phyloP scores from a whole-genome alignment of 2,329 filamentous ascomycete genomes.

The Aspergillus sclerotialis region DNA sequence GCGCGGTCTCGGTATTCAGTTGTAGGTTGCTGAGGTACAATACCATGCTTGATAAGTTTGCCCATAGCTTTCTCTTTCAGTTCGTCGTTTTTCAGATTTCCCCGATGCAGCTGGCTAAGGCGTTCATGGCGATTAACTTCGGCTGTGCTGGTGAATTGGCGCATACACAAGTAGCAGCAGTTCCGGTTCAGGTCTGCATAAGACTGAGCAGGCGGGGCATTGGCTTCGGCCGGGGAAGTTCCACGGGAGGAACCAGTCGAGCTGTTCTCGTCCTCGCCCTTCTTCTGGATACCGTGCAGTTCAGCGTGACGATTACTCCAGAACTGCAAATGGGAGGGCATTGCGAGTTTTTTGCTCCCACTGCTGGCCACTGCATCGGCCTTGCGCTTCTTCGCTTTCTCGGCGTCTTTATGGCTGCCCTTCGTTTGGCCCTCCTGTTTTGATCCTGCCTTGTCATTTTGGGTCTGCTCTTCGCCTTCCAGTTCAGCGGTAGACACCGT shows the following conservation, averaged over 20 bases:
- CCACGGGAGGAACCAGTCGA: constrained; percentile 17
- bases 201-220: constrained; percentile 44
- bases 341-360: constrained; percentile 40
- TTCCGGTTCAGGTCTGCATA: constrained; percentile 54
- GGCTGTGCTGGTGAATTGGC: constrained; percentile 48
- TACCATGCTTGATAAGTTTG: constrained; percentile 38
- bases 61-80: constrained; percentile 34
- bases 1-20: constrained; percentile 43
- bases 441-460: constrained; percentile 11
- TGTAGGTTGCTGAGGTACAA: constrained; percentile 22
- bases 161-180: constrained; percentile 57
- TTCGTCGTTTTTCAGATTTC: constrained; percentile 47
- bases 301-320: constrained; percentile 66
- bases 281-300: constrained; percentile 47
- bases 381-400: constrained; percentile 42
- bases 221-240: constrained; percentile 12
- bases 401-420: constrained; percentile 30
- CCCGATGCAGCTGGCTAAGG: constrained; percentile 50
- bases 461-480: constrained; percentile 18
- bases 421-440: constrained; percentile 22
- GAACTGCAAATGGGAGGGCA: constrained; percentile 62
- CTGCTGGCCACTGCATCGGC: constrained; percentile 32
- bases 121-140: constrained; percentile 56
- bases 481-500: constrained; percentile 50
- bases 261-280: constrained; percentile 20